These are phyloP conservation scores for Diaporthe citriasiana DNA, from an alignment of 2,329 filamentous ascomycete genomes.

Conservation along the genomic window DNA sequence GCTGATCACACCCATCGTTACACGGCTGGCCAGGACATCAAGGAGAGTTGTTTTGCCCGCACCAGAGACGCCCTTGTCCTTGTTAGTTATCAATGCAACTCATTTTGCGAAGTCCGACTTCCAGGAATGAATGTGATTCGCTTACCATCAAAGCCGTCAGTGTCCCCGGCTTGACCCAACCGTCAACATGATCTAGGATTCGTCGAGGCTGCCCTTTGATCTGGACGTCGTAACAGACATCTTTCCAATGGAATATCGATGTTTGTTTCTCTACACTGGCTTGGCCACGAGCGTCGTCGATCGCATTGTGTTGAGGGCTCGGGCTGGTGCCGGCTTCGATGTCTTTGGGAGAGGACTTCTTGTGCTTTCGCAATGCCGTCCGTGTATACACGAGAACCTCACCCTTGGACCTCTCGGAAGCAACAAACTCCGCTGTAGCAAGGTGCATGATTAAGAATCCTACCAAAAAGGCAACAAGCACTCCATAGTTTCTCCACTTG, in stretches of 20 bases:
- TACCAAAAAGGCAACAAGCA: conserved; percentile 75
- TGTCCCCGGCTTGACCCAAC: background rate
- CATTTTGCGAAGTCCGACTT: too few relatives aligned
- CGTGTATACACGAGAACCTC: conserved; percentile 81
- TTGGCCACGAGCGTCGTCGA: too few relatives aligned
- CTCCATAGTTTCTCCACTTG: conserved; percentile 80
- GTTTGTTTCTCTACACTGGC: conserved; percentile 41
- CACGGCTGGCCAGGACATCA: background rate
- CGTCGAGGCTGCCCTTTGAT: background rate
- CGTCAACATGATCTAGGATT: background rate
- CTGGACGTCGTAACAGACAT: background rate
- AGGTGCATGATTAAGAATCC: conserved; percentile 75
- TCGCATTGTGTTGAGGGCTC: too few relatives aligned
- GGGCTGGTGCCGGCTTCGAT: too few relatives aligned
- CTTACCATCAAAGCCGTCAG: background rate
- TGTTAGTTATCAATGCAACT: conserved; percentile 56
- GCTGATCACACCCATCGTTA: background rate
- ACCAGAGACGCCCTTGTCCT: conserved; percentile 50
- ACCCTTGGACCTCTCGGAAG: conserved; percentile 78
- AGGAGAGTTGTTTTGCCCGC: background rate
- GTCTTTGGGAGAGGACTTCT: too few relatives aligned
- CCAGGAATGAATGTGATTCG: background rate
- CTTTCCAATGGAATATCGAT: background rate
- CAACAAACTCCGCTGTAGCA: conserved; percentile 73
- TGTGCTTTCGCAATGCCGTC: conserved; percentile 69